Percentiles rank a stretch among this genome's conserved stretches.
These are phyloP conservation scores for Candida alai DNA, from an alignment of 805 yeast species.

Conservation along the genomic window DNA sequence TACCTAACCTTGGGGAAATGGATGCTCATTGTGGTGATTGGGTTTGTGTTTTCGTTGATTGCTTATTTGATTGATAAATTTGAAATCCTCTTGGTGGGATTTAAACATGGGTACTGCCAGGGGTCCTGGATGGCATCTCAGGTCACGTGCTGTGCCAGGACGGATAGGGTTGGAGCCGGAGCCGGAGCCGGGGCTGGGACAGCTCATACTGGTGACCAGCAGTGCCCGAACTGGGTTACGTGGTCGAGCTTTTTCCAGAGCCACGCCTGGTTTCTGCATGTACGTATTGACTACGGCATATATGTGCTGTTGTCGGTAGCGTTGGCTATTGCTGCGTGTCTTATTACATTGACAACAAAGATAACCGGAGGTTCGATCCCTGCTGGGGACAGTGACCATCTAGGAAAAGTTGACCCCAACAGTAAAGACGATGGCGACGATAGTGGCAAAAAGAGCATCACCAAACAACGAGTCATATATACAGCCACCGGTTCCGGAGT, in stretches of 20 bases:
- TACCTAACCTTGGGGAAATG: conserved; percentile 44
- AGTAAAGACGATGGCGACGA: neutral
- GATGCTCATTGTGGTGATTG: conserved; percentile 45
- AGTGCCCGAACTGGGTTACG: conserved; percentile 40
- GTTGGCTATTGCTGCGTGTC: conserved; percentile 43
- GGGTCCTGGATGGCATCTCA: conserved; percentile 42
- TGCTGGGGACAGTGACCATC: neutral
- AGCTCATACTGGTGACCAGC: conserved; percentile 11
- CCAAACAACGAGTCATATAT: conserved; percentile 29
- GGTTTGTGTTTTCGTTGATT: conserved; percentile 43
- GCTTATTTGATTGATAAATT: conserved; percentile 47
- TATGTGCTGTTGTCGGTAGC: conserved; percentile 35
- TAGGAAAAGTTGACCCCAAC: neutral
- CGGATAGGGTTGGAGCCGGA: neutral
- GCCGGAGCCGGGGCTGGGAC: conserved; percentile 14
- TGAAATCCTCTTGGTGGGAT: conserved; percentile 46
- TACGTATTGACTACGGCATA: conserved; percentile 30
- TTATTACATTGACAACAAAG: conserved; percentile 45
- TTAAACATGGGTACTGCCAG: conserved; percentile 50
- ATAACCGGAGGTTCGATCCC: conserved; percentile 19
- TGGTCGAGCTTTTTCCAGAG: conserved; percentile 37
- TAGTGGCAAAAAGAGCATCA: conserved; percentile 3
- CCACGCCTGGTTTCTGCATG: conserved; percentile 5
- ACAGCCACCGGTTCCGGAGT: conserved; percentile 60
- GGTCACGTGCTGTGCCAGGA: conserved; percentile 38